phyloP scores from a whole-genome alignment of 2,329 filamentous ascomycete genomes.

The Periglandula ipomoeae region DNA sequence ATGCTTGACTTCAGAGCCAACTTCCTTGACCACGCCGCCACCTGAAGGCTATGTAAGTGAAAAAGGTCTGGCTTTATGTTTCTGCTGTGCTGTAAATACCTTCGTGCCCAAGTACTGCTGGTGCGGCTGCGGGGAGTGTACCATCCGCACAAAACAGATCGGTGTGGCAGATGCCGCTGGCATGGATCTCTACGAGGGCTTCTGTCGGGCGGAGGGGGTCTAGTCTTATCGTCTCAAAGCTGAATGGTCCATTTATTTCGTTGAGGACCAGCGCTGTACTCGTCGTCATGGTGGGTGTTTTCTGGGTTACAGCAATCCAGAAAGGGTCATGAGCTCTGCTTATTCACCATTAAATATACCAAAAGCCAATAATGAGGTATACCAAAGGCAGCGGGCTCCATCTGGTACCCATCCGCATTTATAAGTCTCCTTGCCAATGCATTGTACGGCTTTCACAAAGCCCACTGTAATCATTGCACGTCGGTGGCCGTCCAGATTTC shows the following conservation, averaged over 20 bases:
- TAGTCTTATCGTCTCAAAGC: not conserved
- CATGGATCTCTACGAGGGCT: constrained; percentile 1
- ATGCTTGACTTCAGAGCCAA: not conserved
- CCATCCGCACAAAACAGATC: constrained; percentile 1
- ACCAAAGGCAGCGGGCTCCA: too few species aligned
- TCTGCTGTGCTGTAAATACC: not conserved
- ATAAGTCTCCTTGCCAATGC: too few species aligned
- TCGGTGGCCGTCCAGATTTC: too few species aligned
- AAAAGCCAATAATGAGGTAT: too few species aligned
- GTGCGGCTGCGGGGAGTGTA: not conserved
- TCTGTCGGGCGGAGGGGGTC: not conserved
- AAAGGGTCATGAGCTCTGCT: too few species aligned
- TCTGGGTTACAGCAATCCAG: too few species aligned
- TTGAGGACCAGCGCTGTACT: not conserved
- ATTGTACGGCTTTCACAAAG: too few species aligned
- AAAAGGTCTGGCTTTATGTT: not conserved
- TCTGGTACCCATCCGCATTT: too few species aligned
- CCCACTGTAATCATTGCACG: too few species aligned
- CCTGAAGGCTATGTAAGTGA: not conserved
- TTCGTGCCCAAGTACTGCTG: constrained; percentile 3
- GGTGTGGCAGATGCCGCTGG: constrained; percentile 4
- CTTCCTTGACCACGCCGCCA: not conserved
- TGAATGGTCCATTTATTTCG: not conserved
- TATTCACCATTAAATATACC: too few species aligned
- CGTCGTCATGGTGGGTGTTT: not conserved